phyloP scores from a whole-genome alignment of 306 rosid genomes.

The Castanopsis chinensis region DNA sequence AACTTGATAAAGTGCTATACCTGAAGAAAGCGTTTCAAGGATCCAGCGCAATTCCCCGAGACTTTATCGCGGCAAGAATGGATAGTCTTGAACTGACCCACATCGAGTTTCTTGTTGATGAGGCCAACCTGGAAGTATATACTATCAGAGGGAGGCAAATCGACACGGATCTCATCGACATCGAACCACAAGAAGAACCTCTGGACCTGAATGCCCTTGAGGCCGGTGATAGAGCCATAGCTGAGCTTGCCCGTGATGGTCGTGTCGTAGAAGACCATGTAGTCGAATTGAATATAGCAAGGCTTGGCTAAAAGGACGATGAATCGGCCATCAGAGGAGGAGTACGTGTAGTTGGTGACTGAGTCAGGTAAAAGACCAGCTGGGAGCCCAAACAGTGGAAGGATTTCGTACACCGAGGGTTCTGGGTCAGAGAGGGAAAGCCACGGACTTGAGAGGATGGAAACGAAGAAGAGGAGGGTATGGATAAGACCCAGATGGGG shows the following conservation, averaged over 20 bases:
- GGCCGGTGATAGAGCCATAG: conserved; percentile 68
- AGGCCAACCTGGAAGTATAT: conserved; percentile 87
- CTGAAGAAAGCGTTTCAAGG: conserved; percentile 36
- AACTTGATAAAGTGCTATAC: conserved; percentile 17
- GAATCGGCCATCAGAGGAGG: conserved; percentile 63
- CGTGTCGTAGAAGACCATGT: conserved; percentile 65
- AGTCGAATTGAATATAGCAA: conserved; percentile 76
- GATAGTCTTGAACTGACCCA: conserved; percentile 70
- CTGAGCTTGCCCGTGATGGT: conserved; percentile 65
- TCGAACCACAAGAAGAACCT: conserved; percentile 68
- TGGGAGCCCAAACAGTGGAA: conserved; percentile 74
- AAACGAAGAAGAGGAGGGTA: conserved; percentile 19
- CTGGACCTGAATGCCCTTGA: conserved; percentile 79
- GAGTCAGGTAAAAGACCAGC: conserved; percentile 71
- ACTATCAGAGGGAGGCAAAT: conserved; percentile 75
- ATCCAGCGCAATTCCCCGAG: conserved; percentile 29
- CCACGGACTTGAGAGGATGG: not conserved
- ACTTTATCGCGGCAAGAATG: conserved; percentile 53
- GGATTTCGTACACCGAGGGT: conserved; percentile 59
- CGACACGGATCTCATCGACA: conserved; percentile 89
- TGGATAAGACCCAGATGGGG: conserved; percentile 20
- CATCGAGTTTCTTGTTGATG: conserved; percentile 73
- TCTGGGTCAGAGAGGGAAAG: conserved; percentile 11
- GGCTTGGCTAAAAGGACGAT: conserved; percentile 51
- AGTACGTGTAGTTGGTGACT: conserved; percentile 49